Evolutionary conservation across 495 filamentous ascomycete species (phyloP).

Genomic region (Trichoderma erinaceum): DNA sequence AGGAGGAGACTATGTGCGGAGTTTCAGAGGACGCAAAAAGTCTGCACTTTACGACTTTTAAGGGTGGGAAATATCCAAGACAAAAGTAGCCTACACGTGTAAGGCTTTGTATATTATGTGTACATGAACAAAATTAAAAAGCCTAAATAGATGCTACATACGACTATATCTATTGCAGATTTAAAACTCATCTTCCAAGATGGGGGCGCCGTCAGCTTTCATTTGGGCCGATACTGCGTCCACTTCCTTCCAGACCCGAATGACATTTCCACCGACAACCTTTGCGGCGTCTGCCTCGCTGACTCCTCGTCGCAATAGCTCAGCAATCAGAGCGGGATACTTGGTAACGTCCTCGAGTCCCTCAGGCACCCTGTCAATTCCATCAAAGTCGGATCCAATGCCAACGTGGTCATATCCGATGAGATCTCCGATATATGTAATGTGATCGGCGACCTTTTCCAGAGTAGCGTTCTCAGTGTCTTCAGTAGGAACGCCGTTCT

Average conservation of each 20-base stretch:
- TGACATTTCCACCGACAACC: slow-evolving; percentile 65
- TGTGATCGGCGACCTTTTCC: slow-evolving; percentile 67
- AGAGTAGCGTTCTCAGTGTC: slow-evolving; percentile 66
- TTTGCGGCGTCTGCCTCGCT: slow-evolving; percentile 60
- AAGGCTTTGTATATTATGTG: neutral
- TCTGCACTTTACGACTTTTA: neutral
- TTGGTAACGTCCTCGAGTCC: slow-evolving; percentile 76
- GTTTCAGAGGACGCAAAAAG: neutral
- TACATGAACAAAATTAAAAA: neutral
- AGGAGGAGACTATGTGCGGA: neutral
- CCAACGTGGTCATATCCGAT: slow-evolving; percentile 73
- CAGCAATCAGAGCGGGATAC: slow-evolving; percentile 72
- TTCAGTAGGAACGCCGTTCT: slow-evolving; percentile 55
- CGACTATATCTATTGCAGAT: neutral
- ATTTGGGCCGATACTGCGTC: slow-evolving; percentile 58
- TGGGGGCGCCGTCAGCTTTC: slow-evolving; percentile 50
- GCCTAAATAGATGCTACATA: too few relatives aligned
- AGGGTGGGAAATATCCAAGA: neutral
- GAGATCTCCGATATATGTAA: slow-evolving; percentile 59
- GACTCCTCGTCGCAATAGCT: slow-evolving; percentile 61
- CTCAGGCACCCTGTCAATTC: slow-evolving; percentile 49
- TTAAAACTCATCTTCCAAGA: slow-evolving; percentile 55
- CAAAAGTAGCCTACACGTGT: neutral
- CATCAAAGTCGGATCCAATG: slow-evolving; percentile 70
- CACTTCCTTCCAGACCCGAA: slow-evolving; percentile 71